Evolutionary conservation across 768 basidiomycete genomes (phyloP), one percentile per base, ranked within the genome.

Genomic region (Tricholoma sp.): DNA sequence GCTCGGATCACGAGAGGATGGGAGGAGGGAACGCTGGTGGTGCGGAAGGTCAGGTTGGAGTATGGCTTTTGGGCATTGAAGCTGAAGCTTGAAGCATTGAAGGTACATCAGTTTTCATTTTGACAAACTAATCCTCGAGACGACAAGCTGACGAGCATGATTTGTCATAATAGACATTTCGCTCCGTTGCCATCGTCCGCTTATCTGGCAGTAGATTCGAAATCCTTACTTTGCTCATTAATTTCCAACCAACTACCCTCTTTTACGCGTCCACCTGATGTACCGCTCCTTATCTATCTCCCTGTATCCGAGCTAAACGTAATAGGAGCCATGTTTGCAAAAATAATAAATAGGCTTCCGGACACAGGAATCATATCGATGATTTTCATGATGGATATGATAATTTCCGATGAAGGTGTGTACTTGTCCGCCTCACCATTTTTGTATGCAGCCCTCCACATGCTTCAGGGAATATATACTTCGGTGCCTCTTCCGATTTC

Each of bases 151-250:
- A 57, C 21, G 57, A 43, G 3, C 35, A 35, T 5, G 56, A 59
- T 54, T 61, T 46, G 19, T 63, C 59, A 47, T 47, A 64, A 43
- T 65, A 64, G 31, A 72, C 61, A 43, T 69, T 72, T 3, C 64
- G 41, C 58, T 76, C 70, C 7, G 72, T 64, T 22, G 43, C 10
- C 27, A 32, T 12, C 0, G 41, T 29, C 43, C 22, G 12, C 12
- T 14, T 55, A 24, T 55, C 54, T 29, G 43, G 43, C 43, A 55
- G 41, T 46, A 55, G 11, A 55, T 16, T 3, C 16, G 19, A 18
- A 45, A 22, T 12, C 54, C 10, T 55, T 55, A 41, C 54, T 55
- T 14, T 16, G 16, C 9, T 55, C 43, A 34, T 55, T 19, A 55
- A 55, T 10, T 19, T 41, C 54, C 8, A 55, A 14, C 54, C 54